Percentiles rank a stretch among this genome's conserved stretches.
These are phyloP conservation scores for Pichia rugopelliculosa DNA, from an alignment of 805 yeast species.

Conservation along the genomic window DNA sequence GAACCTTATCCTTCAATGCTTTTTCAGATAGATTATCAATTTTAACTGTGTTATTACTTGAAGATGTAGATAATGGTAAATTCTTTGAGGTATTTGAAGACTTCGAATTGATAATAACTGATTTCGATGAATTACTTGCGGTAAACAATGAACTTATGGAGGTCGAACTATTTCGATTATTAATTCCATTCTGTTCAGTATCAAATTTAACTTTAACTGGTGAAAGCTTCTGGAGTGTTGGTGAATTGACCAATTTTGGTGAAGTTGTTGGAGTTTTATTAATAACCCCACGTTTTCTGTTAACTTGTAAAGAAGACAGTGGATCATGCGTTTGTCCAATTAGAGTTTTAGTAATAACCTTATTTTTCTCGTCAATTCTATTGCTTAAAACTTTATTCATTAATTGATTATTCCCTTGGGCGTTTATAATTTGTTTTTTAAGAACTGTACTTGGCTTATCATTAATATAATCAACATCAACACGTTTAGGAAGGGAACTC, in stretches of 20 bases:
- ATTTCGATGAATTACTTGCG: constrained; percentile 18
- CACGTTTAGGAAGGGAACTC: background rate
- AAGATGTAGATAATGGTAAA: background rate
- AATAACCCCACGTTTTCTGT: background rate
- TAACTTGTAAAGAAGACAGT: background rate
- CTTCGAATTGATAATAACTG: constrained; percentile 1
- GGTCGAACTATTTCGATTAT: background rate
- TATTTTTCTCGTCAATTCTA: constrained; percentile 26
- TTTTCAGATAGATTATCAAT: background rate
- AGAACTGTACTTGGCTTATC: constrained; percentile 11
- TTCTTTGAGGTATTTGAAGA: background rate
- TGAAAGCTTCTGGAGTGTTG: background rate
- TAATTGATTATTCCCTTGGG: constrained; percentile 26
- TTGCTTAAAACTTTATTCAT: constrained; percentile 30
- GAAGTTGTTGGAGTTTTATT: background rate
- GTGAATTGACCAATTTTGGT: background rate
- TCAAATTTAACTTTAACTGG: background rate
- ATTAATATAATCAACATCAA: constrained; percentile 3
- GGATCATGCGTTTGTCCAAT: constrained; percentile 10
- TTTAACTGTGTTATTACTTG: background rate
- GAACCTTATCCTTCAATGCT: background rate
- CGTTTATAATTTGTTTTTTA: constrained; percentile 26
- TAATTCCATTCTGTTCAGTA: background rate
- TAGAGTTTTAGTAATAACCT: constrained; percentile 21
- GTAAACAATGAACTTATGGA: constrained; percentile 6